These are phyloP conservation scores for Zoysia pacifica DNA, from an alignment of 176 grass and related monocot species.

Conservation along the genomic window DNA sequence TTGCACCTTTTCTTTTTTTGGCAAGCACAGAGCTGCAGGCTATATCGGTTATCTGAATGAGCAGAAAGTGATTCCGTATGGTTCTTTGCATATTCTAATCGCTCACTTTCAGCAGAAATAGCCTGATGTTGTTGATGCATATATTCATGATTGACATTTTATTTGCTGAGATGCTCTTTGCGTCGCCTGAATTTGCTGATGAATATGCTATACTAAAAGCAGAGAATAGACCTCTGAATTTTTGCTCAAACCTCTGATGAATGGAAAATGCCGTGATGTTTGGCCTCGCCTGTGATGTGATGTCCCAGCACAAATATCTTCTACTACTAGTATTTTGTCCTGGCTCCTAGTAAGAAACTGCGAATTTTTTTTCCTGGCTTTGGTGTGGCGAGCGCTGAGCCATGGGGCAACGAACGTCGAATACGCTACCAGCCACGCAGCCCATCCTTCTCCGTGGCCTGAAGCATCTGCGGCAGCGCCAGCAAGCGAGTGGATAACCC, in stretches of 20 bases:
- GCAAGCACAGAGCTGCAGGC: background rate
- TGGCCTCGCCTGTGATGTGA: background rate
- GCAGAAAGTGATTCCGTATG: no score
- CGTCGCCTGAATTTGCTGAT: background rate
- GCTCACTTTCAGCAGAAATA: background rate
- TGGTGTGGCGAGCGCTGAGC: conserved; percentile 23
- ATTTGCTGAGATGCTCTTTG: background rate
- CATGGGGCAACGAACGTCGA: conserved; percentile 21
- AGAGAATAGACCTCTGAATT: background rate
- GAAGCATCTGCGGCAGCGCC: background rate
- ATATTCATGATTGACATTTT: background rate
- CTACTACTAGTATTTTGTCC: background rate
- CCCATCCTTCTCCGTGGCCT: conserved; percentile 20
- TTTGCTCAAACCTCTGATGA: background rate
- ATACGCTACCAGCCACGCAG: background rate
- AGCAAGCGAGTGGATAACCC: no score
- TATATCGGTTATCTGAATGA: no score
- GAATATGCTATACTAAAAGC: background rate
- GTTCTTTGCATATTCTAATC: no score
- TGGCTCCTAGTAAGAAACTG: background rate
- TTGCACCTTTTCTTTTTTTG: background rate
- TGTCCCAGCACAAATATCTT: no score
- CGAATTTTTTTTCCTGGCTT: background rate
- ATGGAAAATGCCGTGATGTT: background rate
- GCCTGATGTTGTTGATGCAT: background rate